Percentiles rank a stretch among this genome's conserved stretches.
Evolutionary conservation across 2,329 filamentous ascomycete species (phyloP).

Genomic region (Fusarium coicis): DNA sequence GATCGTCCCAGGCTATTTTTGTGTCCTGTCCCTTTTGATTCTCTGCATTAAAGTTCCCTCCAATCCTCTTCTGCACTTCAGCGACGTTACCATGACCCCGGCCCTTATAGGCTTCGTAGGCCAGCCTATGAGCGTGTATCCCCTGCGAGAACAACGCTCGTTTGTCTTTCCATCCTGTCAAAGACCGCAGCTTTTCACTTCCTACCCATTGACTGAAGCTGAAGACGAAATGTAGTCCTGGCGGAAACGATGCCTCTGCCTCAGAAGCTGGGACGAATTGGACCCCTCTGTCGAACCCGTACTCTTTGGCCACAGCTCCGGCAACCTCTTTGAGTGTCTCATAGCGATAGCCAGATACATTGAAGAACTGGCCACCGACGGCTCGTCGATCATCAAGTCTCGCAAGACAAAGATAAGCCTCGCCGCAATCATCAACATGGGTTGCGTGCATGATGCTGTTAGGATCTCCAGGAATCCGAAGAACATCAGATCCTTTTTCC

Average conservation of each 20-base stretch:
- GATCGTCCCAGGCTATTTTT: background rate
- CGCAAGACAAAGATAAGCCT: conserved; percentile 59
- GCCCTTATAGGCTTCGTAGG: conserved; percentile 49
- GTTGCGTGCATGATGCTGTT: conserved; percentile 57
- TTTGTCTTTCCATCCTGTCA: conserved; percentile 55
- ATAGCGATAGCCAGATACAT: conserved; percentile 57
- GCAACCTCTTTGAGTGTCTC: conserved; percentile 56
- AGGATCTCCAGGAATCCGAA: conserved; percentile 49
- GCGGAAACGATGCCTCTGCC: conserved; percentile 30
- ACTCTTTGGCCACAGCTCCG: conserved; percentile 53
- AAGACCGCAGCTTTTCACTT: conserved; percentile 53
- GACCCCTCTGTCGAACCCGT: conserved; percentile 49
- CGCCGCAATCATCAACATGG: conserved; percentile 62
- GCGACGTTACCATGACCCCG: conserved; percentile 25
- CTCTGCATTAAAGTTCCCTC: background rate
- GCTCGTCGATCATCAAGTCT: conserved; percentile 45
- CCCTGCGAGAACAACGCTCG: conserved; percentile 52
- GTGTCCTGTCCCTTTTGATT: background rate
- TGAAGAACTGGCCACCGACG: conserved; percentile 55
- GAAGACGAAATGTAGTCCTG: conserved; percentile 42
- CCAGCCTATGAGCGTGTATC: conserved; percentile 49
- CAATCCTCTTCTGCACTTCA: conserved; percentile 22
- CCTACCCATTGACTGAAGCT: conserved; percentile 56
- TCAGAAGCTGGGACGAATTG: conserved; percentile 39
- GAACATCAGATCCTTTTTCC: conserved; percentile 28